Evolutionary conservation across 345 rosid genomes (phyloP).

Genomic region (Toxicodendron radicans): DNA sequence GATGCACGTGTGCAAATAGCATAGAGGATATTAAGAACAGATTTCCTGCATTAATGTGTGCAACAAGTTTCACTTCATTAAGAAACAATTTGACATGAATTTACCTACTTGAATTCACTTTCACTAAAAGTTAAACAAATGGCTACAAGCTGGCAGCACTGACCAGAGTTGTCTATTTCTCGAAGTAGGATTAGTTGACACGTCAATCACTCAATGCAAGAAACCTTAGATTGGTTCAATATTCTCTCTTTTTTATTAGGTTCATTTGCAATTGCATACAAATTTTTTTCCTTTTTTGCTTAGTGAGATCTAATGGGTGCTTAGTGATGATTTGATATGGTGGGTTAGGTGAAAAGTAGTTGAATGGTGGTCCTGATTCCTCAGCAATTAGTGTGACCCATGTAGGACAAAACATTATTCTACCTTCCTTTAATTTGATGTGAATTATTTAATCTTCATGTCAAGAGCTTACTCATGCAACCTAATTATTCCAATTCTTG

Average conservation of each 20-base stretch:
- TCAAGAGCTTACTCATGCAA: slow-evolving; percentile 14
- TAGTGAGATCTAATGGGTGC: slow-evolving; percentile 21
- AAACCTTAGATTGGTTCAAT: slow-evolving; percentile 17
- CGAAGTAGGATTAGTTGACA: slow-evolving; percentile 19
- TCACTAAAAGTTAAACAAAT: background rate
- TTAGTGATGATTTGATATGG: slow-evolving; percentile 30
- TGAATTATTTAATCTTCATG: slow-evolving; percentile 9
- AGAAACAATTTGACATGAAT: background rate
- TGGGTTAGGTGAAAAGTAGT: slow-evolving; percentile 42
- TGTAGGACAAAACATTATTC: slow-evolving; percentile 26
- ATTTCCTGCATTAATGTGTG: background rate
- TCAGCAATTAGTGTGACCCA: slow-evolving; percentile 24
- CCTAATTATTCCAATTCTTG: slow-evolving; percentile 28
- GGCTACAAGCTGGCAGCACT: background rate
- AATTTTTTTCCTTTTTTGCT: slow-evolving; percentile 14
- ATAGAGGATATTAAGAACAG: background rate
- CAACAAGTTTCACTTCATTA: no score
- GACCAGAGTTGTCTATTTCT: slow-evolving; percentile 1
- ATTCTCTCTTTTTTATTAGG: background rate
- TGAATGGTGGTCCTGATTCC: slow-evolving; percentile 43
- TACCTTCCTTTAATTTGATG: slow-evolving; percentile 20
- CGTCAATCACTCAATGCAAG: slow-evolving; percentile 10
- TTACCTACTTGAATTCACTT: background rate
- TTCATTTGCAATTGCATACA: slow-evolving; percentile 11
- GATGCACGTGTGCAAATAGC: background rate